Conservation (phyloP, 2,329 filamentous ascomycete species). For the Cladophialophora yegresii region DNA sequence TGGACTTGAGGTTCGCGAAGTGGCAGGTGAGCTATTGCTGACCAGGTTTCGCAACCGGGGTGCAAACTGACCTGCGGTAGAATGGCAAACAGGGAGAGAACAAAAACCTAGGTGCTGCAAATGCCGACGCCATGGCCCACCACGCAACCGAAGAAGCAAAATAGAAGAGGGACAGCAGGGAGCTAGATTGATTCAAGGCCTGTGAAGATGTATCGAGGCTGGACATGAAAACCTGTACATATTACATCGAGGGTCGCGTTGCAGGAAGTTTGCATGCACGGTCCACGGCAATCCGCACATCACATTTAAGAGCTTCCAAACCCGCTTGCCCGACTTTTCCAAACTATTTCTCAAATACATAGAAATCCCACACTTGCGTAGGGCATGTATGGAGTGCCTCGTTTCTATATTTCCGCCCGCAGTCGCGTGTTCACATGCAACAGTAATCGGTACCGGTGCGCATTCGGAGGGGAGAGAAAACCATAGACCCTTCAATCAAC, state of each 20-base stretch:
- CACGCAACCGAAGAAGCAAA: slow-evolving; percentile 48
- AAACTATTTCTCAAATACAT: neutral
- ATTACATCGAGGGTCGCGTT: slow-evolving; percentile 5
- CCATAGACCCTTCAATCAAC: neutral
- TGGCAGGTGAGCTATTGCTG: slow-evolving; percentile 75
- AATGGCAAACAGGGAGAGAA: slow-evolving; percentile 92
- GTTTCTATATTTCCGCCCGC: neutral
- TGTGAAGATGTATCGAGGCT: slow-evolving; percentile 21
- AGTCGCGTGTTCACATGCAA: neutral
- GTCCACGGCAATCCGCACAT: neutral
- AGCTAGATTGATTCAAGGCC: slow-evolving; percentile 11
- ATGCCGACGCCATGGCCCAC: slow-evolving; percentile 53
- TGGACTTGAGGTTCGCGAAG: slow-evolving; percentile 87
- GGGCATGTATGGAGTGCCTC: neutral
- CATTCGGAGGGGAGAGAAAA: neutral
- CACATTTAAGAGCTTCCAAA: slow-evolving; percentile 7
- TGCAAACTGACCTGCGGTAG: slow-evolving; percentile 51
- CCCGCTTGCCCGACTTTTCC: neutral
- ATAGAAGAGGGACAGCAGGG: slow-evolving; percentile 39
- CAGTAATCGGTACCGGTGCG: neutral
- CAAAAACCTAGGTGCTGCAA: slow-evolving; percentile 67
- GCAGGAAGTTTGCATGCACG: neutral
- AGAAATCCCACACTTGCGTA: neutral
- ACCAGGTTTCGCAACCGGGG: neutral
- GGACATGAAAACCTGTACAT: slow-evolving; percentile 22